Conservation (phyloP, 805 yeast species). For the Candida montana region DNA sequence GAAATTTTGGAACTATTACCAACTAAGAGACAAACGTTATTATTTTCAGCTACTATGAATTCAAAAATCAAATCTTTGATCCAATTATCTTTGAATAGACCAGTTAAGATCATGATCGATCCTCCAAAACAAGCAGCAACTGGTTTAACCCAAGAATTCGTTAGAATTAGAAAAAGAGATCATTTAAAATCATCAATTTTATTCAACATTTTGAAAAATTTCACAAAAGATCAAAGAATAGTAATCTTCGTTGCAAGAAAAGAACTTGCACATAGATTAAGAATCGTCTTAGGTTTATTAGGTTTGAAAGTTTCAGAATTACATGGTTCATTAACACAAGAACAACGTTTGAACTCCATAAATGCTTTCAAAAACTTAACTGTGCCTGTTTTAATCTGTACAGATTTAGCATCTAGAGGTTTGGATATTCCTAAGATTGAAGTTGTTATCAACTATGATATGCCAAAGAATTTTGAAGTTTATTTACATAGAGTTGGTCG, state of each 20-base stretch:
- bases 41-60: conserved; percentile 98
- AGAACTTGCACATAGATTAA: conserved; percentile 80
- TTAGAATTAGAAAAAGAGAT: conserved; percentile 89
- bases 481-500: conserved; percentile 98
- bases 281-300: conserved; percentile 68
- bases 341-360: conserved; percentile 84
- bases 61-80: conserved; percentile 84
- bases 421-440: conserved; percentile 98
- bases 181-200: conserved; percentile 77
- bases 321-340: conserved; percentile 83
- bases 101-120: conserved; percentile 92
- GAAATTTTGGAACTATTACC: conserved; percentile 88
- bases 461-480: conserved; percentile 89
- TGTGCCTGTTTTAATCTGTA: conserved; percentile 88
- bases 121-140: conserved; percentile 93
- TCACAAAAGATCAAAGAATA: conserved; percentile 62
- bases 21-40: conserved; percentile 83
- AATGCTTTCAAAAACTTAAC: conserved; percentile 74
- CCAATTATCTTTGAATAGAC: conserved; percentile 80
- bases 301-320: conserved; percentile 77
- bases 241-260: conserved; percentile 92
- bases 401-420: conserved; percentile 99
- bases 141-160: conserved; percentile 90
- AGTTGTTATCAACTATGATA: conserved; percentile 87
- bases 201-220: conserved; percentile 59